Evolutionary conservation across 371 early-diverging fungal genomes (phyloP).

Genomic region (Actinomucor elegans): DNA sequence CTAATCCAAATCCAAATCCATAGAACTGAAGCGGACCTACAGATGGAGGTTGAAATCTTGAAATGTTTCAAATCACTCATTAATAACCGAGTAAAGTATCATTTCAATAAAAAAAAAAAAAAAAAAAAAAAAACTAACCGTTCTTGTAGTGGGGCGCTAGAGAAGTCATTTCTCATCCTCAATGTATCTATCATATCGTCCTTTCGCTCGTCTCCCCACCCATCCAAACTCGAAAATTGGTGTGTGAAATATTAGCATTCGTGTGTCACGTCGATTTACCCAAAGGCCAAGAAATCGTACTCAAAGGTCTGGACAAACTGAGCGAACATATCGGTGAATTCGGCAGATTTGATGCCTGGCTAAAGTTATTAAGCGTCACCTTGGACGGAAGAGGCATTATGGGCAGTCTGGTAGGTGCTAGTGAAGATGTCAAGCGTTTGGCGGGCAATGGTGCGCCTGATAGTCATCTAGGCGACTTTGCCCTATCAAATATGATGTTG

Average conservation of each 20-base stretch:
- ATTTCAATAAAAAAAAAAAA: not conserved
- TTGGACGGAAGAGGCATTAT: slow-evolving; percentile 81
- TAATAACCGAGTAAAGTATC: slow-evolving; percentile 60
- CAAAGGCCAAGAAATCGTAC: slow-evolving; percentile 76
- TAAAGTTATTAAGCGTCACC: slow-evolving; percentile 72
- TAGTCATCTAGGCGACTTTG: slow-evolving; percentile 78
- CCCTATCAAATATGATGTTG: slow-evolving; percentile 79
- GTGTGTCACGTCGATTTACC: slow-evolving; percentile 82
- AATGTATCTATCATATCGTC: slow-evolving; percentile 71
- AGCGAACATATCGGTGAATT: slow-evolving; percentile 58
- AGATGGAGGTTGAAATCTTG: slow-evolving; percentile 80
- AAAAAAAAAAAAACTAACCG: too few species aligned
- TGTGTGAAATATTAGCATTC: slow-evolving; percentile 81
- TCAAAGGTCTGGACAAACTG: slow-evolving; percentile 69
- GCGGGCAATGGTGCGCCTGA: slow-evolving; percentile 63
- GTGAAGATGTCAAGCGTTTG: slow-evolving; percentile 69
- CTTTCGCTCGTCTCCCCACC: slow-evolving; percentile 79
- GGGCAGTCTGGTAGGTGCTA: slow-evolving; percentile 80
- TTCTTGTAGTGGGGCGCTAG: slow-evolving; percentile 72
- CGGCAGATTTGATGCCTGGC: slow-evolving; percentile 81
- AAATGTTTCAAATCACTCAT: slow-evolving; percentile 79
- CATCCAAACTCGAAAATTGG: slow-evolving; percentile 74
- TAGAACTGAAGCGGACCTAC: slow-evolving; percentile 69
- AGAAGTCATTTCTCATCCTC: slow-evolving; percentile 73
- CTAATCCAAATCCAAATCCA: not conserved